Base-by-base conservation (phyloP, 2,329 filamentous ascomycete species). In the Thermoascus crustaceus region DNA sequence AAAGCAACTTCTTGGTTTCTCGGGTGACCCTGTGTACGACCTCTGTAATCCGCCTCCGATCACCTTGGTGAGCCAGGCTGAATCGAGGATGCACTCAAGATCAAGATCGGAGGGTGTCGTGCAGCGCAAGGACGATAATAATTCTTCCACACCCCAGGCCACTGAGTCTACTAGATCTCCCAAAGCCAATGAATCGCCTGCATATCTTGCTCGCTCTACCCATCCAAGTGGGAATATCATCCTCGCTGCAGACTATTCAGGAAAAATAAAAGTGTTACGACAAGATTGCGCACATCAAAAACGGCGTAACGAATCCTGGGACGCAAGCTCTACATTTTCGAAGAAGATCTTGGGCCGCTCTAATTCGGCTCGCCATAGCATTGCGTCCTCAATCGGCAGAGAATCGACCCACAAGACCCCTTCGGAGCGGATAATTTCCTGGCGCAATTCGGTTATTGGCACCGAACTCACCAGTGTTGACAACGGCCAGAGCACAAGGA, bases 21-120 rank as follows among this genome's bases (percentile, higher is more conserved):
- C 87, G 0, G 84, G 85, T 37, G 88, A 98, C 55, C 88, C 91
- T 1, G 76, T 98, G n/a, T 98, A 87, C 57, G 88, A 95, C 49
- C 71, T 96, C 1, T 96, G 91, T 68, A 96, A 96, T 49, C 91
- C 91, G 4, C 91, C 89, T 0, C 87, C 89, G 0, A 78, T 96
- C 10, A 88, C 78, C 5, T 69, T 96, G 11, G 70, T 88, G 42
- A 87, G 82, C 45, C 73, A 80, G 17, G 77, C 81, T 13, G 85
- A 91, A 49, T 73, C 72, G 10, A 55, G 62, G 33, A 55, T 60
- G 4, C 72, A 70, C 1, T 73, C 73, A 0, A 67, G 64, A 43
- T 63, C 64, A 10, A 60, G 62, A 1, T 69, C 66, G 2, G 60
- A 70, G 35, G 49, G 48, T 16, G 61, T 44, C 54, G 9, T 61